Conservation (phyloP, 352 stramenopile species). For the Phytophthora megakarya region DNA sequence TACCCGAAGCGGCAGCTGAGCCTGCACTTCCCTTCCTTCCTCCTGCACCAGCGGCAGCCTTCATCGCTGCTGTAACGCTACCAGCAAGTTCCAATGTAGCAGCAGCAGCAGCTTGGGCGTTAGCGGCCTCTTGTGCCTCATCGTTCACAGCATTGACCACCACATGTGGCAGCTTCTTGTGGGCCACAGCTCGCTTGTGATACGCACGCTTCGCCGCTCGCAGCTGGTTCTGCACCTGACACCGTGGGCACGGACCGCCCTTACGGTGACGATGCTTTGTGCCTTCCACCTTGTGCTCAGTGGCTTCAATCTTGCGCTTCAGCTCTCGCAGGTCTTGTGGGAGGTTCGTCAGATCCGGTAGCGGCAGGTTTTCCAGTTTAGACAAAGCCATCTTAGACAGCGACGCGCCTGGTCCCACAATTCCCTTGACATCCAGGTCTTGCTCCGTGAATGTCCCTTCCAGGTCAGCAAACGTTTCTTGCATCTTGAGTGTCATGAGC, state of each 20-base stretch:
- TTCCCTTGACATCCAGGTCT: slow-evolving; percentile 69
- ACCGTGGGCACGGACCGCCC: slow-evolving; percentile 77
- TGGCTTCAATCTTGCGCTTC: slow-evolving; percentile 86
- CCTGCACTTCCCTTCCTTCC: slow-evolving; percentile 20
- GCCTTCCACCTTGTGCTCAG: slow-evolving; percentile 83
- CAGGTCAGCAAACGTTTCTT: slow-evolving; percentile 67
- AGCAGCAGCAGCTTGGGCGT: slow-evolving; percentile 39
- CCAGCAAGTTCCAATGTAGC: slow-evolving; percentile 40
- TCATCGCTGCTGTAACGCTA: slow-evolving; percentile 36
- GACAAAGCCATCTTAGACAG: slow-evolving; percentile 69
- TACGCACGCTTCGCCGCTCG: slow-evolving; percentile 80
- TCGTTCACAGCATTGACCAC: slow-evolving; percentile 42
- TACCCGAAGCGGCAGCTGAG: slow-evolving; percentile 7
- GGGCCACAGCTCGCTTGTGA: slow-evolving; percentile 78
- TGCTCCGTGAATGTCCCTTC: slow-evolving; percentile 73
- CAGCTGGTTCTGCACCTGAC: slow-evolving; percentile 84
- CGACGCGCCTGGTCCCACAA: slow-evolving; percentile 46
- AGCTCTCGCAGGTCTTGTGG: slow-evolving; percentile 82
- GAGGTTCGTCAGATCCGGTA: slow-evolving; percentile 77
- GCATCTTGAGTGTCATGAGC: slow-evolving; percentile 67
- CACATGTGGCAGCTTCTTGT: slow-evolving; percentile 82
- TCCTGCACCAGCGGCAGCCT: slow-evolving; percentile 22
- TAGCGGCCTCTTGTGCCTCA: slow-evolving; percentile 40
- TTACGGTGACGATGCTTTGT: slow-evolving; percentile 89
- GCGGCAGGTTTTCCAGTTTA: slow-evolving; percentile 70